Base-by-base conservation (phyloP, 2,329 filamentous ascomycete species). In the Allantophomopsis lycopodina region DNA sequence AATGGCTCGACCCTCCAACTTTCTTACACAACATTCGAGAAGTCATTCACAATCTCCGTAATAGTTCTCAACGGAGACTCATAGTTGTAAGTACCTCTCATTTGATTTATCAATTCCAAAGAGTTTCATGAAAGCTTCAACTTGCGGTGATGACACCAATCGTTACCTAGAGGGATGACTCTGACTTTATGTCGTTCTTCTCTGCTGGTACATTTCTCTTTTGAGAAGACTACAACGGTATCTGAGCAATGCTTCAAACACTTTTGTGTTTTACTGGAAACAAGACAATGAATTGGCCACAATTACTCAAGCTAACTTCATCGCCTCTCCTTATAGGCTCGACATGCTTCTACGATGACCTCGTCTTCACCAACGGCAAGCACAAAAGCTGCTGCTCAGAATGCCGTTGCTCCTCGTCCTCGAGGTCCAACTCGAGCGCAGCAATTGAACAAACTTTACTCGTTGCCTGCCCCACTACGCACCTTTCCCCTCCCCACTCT, bases 181-280 rank as follows among this genome's bases (percentile, higher is more conserved):
- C 51, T 58, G 53, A 58, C 55, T 58, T 58, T 59, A 65, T 64
- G 59, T 65, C 65, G 69, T 69, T 67, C 65, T 72, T 74, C 71
- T 48, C 62, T 80, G 76, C 69, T 63, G 62, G 73, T 64, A 69
- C 66, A 66, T 71, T 70, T 75, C 79, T 81, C 60, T 55, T 45
- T 44, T 42, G 55, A 58, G 55, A 60, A 83, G 83, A 91, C 84
- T 91, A 91, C 83, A 89, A 91, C 84, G 84, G 84, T 91, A 91
- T 91, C 84, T 91, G 84, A 91, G 73, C 71, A 67, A 60, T 54
- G 23, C 23, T 28, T 28, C 23, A 28, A 28, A 28, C 23, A 28
- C 23, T 28, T 3, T 28, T 28, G 23, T 28, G 23, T 28, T 5
- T 28, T 28, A 28, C 3, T 28, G 7, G 23, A 12, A 28, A 12